Evolutionary conservation across 371 early-diverging fungal species (phyloP), one percentile per base, ranked within the genome.

Genomic region (Cokeromyces recurvatus): DNA sequence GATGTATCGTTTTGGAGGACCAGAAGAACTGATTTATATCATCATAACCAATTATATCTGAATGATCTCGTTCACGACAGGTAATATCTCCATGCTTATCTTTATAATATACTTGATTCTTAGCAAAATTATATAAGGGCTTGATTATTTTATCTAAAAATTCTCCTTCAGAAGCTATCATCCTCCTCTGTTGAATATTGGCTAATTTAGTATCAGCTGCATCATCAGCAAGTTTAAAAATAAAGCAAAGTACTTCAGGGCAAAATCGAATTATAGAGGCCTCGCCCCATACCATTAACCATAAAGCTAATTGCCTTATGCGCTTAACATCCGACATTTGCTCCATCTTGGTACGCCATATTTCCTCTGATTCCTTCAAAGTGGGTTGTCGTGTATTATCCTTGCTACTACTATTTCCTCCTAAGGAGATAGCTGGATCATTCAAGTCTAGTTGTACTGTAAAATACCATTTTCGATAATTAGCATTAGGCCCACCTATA

Each of bases 11-110:
- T 47, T 83, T 79, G 8, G 78, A 78, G 16, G 75, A 74, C 90
- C 91, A 91, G 61, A 93, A 92, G 5, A 84, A 65, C 56, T 93
- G 87, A 60, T 93, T 93, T 40, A 90, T 74, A 53, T 93, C 92
- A 56, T 90, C 92, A 61, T 92, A 91, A 17, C 91, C 91, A 38
- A 93, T 83, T 3, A 80, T 77, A 14, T 67, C 61, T 7, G 78
- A 71, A 63, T 93, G 94, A 47, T 91, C 92, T 37, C 78, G 74
- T 53, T 91, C 89, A 42, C 84, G 77, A 60, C 83, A 80, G 21
- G 84, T 70, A 46, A 74, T 80, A 36, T 77, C 80, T 29, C 81
- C 78, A 22, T 73, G 68, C 53, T 89, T 81, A 49, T 86, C 84
- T 32, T 75, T 64, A 59, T 84, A 79, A 55, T 89, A 89, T 17